Base-by-base conservation (phyloP, 2,329 filamentous ascomycete species). In the Aspergillus sp. region DNA sequence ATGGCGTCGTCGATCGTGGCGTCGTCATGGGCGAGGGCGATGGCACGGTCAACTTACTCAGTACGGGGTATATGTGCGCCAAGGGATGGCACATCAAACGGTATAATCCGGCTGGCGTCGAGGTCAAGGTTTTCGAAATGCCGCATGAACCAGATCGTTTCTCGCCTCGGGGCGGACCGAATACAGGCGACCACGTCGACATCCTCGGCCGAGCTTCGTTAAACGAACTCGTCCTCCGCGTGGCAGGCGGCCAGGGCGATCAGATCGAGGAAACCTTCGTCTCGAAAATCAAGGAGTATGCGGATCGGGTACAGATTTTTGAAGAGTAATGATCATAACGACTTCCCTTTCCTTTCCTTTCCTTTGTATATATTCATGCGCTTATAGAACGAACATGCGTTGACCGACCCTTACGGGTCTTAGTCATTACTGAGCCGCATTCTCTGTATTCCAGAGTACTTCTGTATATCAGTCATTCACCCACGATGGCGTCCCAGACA, bases 11-110 rank as follows among this genome's bases (percentile, higher is more conserved):
- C 4, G 90, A 98, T 62, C 93, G 86, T 54, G 93, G 93, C 27
- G 88, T 98, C n/a, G 77, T 94, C 32, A 85, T 96, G 76, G 91
- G 91, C 34, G 93, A 97, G 66, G 93, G 93, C 3, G 93, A 98
- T 57, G 93, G 93, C 1, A 98, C 93, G 0, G 93, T 98, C 38
- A 94, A 90, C 54, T 69, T 98, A n/a, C 71, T 98, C 7, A 94
- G 86, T 57, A 81, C 82, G 1, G 93, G 91, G 2, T 98, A 97
- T 65, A 97, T 98, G 93, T 98, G 93, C 66, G 85, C 88, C 57
- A 88, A 85, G 58, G 93, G 93, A 3, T 98, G 93, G 93, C 82
- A 83, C 48, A 86, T 96, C 67, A 89, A 88, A 67, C 79, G 93
- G 33, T 98, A 94, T 65, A 98, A 98, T 60, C 93, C 93, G 0